A percentile compares a stretch with the other conserved stretches of the same genome.
phyloP scores from a whole-genome alignment of 371 early-diverging fungal genomes.

The Nosema muscidifuracis region DNA sequence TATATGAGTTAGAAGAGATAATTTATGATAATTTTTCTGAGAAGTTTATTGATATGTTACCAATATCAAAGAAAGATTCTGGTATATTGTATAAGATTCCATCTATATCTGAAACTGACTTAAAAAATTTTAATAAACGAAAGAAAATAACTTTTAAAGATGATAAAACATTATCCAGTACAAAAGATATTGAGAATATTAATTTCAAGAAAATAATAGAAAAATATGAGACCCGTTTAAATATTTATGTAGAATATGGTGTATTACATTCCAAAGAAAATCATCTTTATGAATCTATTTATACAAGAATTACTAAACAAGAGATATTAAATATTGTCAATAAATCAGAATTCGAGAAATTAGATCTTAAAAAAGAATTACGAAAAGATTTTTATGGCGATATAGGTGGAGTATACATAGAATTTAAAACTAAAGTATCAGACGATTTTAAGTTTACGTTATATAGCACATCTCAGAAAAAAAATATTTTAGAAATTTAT shows the following conservation, averaged over 20 bases:
- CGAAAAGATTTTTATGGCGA: constrained; percentile 11
- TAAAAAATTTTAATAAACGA: too few species aligned
- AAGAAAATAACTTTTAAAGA: too few species aligned
- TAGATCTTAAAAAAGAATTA: constrained; percentile 4
- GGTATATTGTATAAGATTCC: too few species aligned
- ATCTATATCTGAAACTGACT: too few species aligned
- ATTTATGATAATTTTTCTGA: neutral
- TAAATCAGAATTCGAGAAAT: neutral
- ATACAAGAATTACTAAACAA: constrained; percentile 17
- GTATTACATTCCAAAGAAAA: neutral
- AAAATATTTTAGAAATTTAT: constrained; percentile 31
- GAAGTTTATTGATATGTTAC: too few species aligned
- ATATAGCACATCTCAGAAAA: neutral
- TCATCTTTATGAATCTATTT: constrained; percentile 37
- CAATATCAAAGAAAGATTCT: too few species aligned
- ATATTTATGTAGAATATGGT: constrained; percentile 3
- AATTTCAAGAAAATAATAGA: too few species aligned
- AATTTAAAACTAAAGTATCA: constrained; percentile 37
- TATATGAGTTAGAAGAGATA: neutral
- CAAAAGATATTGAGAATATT: too few species aligned
- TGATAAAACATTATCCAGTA: too few species aligned
- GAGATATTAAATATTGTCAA: constrained; percentile 13
- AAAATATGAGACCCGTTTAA: neutral
- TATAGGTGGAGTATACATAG: constrained; percentile 34
- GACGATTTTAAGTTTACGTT: constrained; percentile 40